These are phyloP conservation scores for Botrytis galanthina DNA, from an alignment of 2,329 filamentous ascomycete genomes.

Conservation along the genomic window DNA sequence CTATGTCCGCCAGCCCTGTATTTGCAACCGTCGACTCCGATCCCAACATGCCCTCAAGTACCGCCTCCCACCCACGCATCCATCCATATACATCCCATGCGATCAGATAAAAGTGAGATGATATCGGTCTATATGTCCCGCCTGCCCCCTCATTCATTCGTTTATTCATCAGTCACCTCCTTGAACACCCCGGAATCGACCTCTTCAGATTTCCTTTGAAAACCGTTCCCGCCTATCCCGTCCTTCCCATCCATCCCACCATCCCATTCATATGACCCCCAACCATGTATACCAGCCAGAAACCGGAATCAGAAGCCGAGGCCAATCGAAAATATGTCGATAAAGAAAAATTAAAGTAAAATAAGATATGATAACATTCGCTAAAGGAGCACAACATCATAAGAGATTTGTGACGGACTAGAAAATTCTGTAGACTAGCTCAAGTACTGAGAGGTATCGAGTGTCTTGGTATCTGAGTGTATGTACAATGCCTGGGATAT, in stretches of 20 bases:
- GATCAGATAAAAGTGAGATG: background rate
- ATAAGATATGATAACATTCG: background rate
- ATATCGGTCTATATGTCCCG: background rate
- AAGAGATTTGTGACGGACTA: background rate
- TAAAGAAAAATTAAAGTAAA: background rate
- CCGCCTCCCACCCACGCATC: background rate
- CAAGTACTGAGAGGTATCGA: background rate
- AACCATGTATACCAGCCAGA: background rate
- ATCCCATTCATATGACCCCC: background rate
- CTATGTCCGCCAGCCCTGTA: conserved; percentile 2
- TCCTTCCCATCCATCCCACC: conserved; percentile 1
- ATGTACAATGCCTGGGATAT: conserved; percentile 11
- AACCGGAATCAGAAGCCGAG: background rate
- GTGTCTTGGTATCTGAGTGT: background rate
- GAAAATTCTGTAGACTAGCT: conserved; percentile 7
- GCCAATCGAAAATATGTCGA: background rate
- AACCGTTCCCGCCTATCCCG: background rate
- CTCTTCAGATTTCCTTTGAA: conserved; percentile 3
- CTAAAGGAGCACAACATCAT: conserved; percentile 1
- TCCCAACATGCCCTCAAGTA: background rate
- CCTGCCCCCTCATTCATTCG: background rate
- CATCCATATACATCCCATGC: conserved; percentile 10
- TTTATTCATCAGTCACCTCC: background rate
- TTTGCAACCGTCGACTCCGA: background rate
- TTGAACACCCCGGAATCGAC: background rate